These are phyloP conservation scores for Calonectria fujianensis DNA, from an alignment of 2,329 filamentous ascomycete genomes.

Conservation along the genomic window DNA sequence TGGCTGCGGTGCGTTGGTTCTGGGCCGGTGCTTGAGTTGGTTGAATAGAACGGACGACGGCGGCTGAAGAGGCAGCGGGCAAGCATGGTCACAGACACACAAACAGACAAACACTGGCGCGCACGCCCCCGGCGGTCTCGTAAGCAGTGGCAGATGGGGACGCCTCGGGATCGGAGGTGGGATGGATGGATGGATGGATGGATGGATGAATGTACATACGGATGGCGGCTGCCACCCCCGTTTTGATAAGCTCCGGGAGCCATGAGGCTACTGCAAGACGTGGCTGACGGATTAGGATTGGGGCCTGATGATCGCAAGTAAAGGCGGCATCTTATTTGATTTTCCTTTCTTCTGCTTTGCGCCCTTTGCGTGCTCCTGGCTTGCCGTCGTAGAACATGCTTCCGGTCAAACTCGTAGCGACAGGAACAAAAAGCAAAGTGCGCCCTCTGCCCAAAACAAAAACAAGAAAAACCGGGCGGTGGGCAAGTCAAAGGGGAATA, in stretches of 20 bases:
- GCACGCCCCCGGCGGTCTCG: slow-evolving; percentile 3
- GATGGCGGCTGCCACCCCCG: slow-evolving; percentile 31
- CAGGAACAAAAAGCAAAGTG: slow-evolving; percentile 38
- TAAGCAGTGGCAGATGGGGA: slow-evolving; percentile 12
- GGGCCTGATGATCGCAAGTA: slow-evolving; percentile 40
- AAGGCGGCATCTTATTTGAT: slow-evolving; percentile 33
- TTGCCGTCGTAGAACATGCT: slow-evolving; percentile 18
- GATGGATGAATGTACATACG: not conserved
- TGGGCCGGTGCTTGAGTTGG: not conserved
- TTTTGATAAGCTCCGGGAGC: slow-evolving; percentile 40
- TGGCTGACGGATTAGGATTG: slow-evolving; percentile 40
- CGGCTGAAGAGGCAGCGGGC: not conserved
- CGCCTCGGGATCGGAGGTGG: slow-evolving; percentile 6
- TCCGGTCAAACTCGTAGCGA: slow-evolving; percentile 25
- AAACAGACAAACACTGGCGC: not conserved
- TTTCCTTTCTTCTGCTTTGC: slow-evolving; percentile 37
- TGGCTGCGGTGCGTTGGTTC: slow-evolving; percentile 11
- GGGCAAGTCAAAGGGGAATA: slow-evolving; percentile 20
- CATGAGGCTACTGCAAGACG: slow-evolving; percentile 35
- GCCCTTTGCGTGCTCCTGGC: slow-evolving; percentile 3
- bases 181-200: slow-evolving; percentile 18
- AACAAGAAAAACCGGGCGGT: slow-evolving; percentile 6
- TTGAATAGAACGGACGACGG: not conserved
- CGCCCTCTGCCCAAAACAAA: slow-evolving; percentile 31
- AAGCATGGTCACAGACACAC: not conserved